Base-by-base conservation (phyloP, 2,329 filamentous ascomycete species). In the Cercospora beticola region DNA sequence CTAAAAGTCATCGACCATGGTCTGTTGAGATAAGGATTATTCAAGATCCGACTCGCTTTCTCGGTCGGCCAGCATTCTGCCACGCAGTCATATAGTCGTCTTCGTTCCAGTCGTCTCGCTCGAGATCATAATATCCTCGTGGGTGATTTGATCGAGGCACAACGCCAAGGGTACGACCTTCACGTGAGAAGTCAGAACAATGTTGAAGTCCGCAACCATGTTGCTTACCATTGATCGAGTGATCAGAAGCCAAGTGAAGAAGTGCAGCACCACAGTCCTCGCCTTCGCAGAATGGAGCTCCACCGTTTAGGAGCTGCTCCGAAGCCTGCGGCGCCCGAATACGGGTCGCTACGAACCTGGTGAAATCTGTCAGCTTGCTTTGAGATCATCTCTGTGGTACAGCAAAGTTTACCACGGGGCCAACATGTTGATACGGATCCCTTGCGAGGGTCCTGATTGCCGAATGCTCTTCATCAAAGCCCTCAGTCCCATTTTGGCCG, bases 21-120 rank as follows among this genome's bases (percentile, higher is more conserved):
- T 5, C 23, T 7, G 3, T 49, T 7, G 9, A 12, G 28, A 8
- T 23, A 26, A 54, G 49, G 6, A 14, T 26, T 5, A 14, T 12
- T 28, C 10, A 28, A 26, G 21, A 26, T 30, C 21, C 23, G 16
- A 16, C 49, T 5, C 49, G 28, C 23, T 56, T 16, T 16, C 49
- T 56, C 23, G 49, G 49, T n/a, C 31, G 30, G 9, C 49, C 62
- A 16, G 30, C 57, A 43, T 65, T 31, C 52, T 65, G 62, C 62
- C 62, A 58, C 43, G 33, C 62, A 28, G 52, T 65, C 30, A 65
- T 54, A n/a, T 57, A 58, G 23, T 65, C 62, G 16, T 65, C 62
- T 12, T 65, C 62, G 16, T 65, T 65, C 52, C 52, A 65, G 21
- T 65, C 62, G 43, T 65, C 62, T 26, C 43, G 62, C 31, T 64